Percentiles rank a stretch among this genome's conserved stretches.
These are phyloP conservation scores for Pyrus betulifolia DNA, from an alignment of 306 rosid species.

Conservation along the genomic window DNA sequence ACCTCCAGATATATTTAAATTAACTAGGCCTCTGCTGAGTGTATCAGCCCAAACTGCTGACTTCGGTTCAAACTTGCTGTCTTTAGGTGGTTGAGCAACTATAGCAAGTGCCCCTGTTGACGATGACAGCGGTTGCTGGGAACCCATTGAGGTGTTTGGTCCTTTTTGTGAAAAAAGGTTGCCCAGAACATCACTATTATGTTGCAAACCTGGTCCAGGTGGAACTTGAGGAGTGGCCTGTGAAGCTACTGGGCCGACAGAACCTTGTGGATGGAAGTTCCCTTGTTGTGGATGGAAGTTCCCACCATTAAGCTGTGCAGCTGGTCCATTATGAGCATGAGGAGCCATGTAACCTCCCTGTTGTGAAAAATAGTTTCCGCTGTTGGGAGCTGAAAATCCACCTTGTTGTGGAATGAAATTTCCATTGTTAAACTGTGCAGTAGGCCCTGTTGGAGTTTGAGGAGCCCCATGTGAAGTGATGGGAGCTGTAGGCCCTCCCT, in stretches of 20 bases:
- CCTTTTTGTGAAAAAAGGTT: constrained; percentile 36
- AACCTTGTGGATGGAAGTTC: constrained; percentile 27
- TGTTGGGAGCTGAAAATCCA: constrained; percentile 9
- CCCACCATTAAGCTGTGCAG: constrained; percentile 43
- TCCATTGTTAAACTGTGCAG: constrained; percentile 27
- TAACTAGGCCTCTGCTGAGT: constrained; percentile 84
- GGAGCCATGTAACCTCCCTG: constrained; percentile 39
- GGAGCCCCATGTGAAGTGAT: constrained; percentile 40
- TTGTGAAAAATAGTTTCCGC: constrained; percentile 40
- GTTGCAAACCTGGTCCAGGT: constrained; percentile 22
- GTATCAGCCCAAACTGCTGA: constrained; percentile 98
- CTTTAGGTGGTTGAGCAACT: constrained; percentile 61
- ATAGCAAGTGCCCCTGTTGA: constrained; percentile 40
- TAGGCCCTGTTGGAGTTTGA: constrained; percentile 47
- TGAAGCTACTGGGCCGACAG: constrained; percentile 12
- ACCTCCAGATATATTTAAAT: constrained; percentile 95
- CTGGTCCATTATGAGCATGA: constrained; percentile 33
- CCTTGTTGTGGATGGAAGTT: constrained; percentile 38
- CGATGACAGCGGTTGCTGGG: constrained; percentile 35
- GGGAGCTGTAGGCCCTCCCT: constrained; percentile 39
- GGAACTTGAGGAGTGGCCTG: constrained; percentile 41
- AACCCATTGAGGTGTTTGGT: constrained; percentile 32
- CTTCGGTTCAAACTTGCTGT: constrained; percentile 72
- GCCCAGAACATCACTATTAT: constrained; percentile 30
- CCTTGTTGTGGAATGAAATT: constrained; percentile 13